Percentiles rank a stretch among this genome's conserved stretches.
Evolutionary conservation across 495 filamentous ascomycete species (phyloP).

Genomic region (Aspergillus coremiiformis): DNA sequence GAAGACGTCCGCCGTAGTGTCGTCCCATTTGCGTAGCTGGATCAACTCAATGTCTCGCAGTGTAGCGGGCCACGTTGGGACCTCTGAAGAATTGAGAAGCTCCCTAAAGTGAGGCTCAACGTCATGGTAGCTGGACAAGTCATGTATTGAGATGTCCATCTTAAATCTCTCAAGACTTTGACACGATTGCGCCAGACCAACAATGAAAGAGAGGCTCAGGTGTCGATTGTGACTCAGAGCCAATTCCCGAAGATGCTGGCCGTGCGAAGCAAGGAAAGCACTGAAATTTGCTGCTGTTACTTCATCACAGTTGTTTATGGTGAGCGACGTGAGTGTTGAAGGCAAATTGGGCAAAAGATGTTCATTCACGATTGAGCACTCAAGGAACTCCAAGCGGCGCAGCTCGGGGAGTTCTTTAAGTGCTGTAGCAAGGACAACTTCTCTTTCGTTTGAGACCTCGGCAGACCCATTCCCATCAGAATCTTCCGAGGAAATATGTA

Average conservation of each 20-base stretch:
- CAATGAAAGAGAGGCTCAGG: slow-evolving; percentile 64
- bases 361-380: slow-evolving; percentile 56
- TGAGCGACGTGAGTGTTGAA: slow-evolving; percentile 51
- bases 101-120: slow-evolving; percentile 62
- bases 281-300: slow-evolving; percentile 52
- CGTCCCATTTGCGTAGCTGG: slow-evolving; percentile 64
- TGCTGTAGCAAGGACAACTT: slow-evolving; percentile 47
- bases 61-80: slow-evolving; percentile 66
- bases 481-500: slow-evolving; percentile 52
- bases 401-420: slow-evolving; percentile 55
- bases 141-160: slow-evolving; percentile 66
- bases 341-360: slow-evolving; percentile 56
- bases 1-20: slow-evolving; percentile 58
- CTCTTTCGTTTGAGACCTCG: slow-evolving; percentile 21
- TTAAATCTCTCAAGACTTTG: slow-evolving; percentile 59
- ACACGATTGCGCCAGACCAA: slow-evolving; percentile 52
- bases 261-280: slow-evolving; percentile 54
- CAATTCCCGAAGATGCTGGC: slow-evolving; percentile 53
- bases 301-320: slow-evolving; percentile 67
- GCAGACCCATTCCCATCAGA: slow-evolving; percentile 7
- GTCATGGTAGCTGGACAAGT: slow-evolving; percentile 52
- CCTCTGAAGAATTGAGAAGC: slow-evolving; percentile 50
- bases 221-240: slow-evolving; percentile 68
- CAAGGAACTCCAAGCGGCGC: slow-evolving; percentile 57
- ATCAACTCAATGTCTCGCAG: slow-evolving; percentile 63